Evolutionary conservation across 1,284 basidiomycete genomes (phyloP).

Genomic region (Bjerkandera adusta): DNA sequence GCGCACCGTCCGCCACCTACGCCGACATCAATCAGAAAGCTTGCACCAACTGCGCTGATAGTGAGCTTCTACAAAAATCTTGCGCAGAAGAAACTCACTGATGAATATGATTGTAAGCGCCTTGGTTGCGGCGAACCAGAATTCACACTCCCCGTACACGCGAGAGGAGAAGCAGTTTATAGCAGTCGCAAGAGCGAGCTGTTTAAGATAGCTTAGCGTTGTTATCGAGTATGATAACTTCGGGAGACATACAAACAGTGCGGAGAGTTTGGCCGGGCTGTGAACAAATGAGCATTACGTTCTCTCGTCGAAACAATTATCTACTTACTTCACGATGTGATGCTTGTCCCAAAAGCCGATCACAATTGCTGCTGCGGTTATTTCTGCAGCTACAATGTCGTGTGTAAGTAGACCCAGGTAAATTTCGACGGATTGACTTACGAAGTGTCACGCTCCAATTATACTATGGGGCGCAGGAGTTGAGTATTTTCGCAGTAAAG

Average conservation of each 20-base stretch:
- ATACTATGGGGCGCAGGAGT: conserved; percentile 18
- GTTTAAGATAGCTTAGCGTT: conserved; percentile 32
- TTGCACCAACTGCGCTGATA: conserved; percentile 25
- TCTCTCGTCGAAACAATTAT: too few relatives aligned
- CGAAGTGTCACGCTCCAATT: conserved; percentile 32
- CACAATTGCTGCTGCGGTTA: conserved; percentile 27
- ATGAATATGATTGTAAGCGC: conserved; percentile 35
- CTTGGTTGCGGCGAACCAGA: conserved; percentile 37
- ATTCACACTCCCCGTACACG: conserved; percentile 36
- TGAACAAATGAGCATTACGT: conserved; percentile 7
- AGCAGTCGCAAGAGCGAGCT: conserved; percentile 69
- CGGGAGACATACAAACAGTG: conserved; percentile 26
- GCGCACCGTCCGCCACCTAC: conserved; percentile 21
- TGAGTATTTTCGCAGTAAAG: not conserved
- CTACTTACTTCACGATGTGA: conserved; percentile 18
- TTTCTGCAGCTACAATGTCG: conserved; percentile 23
- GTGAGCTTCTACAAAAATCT: not conserved
- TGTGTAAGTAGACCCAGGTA: not conserved
- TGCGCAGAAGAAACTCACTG: conserved; percentile 19
- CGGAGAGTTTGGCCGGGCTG: conserved; percentile 19
- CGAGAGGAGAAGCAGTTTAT: conserved; percentile 29
- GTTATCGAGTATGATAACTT: conserved; percentile 56
- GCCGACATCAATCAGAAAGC: conserved; percentile 32
- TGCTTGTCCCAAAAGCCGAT: conserved; percentile 24
- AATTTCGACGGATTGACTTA: conserved; percentile 12